Percentiles rank a stretch among this genome's conserved stretches.
Conservation (phyloP, 805 yeast species). For the Lipomyces starkeyi region DNA sequence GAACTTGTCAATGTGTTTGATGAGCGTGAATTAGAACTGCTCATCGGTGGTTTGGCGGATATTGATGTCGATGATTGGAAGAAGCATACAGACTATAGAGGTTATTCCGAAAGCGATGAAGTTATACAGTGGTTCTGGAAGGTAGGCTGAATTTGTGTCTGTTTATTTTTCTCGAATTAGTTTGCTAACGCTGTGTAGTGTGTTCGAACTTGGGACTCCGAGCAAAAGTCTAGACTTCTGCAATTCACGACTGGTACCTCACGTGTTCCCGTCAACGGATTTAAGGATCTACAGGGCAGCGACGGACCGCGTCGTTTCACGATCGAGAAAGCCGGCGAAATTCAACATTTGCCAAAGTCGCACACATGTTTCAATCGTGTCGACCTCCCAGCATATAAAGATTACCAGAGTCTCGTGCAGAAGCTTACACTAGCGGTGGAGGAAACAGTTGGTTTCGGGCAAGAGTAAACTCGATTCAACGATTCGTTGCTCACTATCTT, state of each 20-base stretch:
- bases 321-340: constrained; percentile 96
- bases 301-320: constrained; percentile 99
- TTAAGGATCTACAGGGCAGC: constrained; percentile 97
- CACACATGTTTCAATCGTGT: constrained; percentile 99
- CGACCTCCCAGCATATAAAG: constrained; percentile 92
- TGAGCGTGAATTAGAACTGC: constrained; percentile 93
- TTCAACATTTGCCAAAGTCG: constrained; percentile 89
- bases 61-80: constrained; percentile 99
- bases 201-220: constrained; percentile 91
- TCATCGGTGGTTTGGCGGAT: constrained; percentile 98
- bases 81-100: constrained; percentile 97
- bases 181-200: constrained; percentile 48
- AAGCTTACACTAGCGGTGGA: constrained; percentile 96
- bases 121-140: constrained; percentile 99
- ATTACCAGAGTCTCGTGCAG: constrained; percentile 81
- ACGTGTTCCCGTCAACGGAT: constrained; percentile 98
- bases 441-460: constrained; percentile 99
- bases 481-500: neutral
- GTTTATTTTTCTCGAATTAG: neutral
- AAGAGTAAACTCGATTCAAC: constrained; percentile 62
- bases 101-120: constrained; percentile 94
- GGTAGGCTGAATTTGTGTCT: constrained; percentile 10
- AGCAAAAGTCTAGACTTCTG: constrained; percentile 90
- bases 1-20: constrained; percentile 96
- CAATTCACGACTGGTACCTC: constrained; percentile 99